phyloP scores from a whole-genome alignment of 495 filamentous ascomycete genomes.

The Penicillium riverlandense region DNA sequence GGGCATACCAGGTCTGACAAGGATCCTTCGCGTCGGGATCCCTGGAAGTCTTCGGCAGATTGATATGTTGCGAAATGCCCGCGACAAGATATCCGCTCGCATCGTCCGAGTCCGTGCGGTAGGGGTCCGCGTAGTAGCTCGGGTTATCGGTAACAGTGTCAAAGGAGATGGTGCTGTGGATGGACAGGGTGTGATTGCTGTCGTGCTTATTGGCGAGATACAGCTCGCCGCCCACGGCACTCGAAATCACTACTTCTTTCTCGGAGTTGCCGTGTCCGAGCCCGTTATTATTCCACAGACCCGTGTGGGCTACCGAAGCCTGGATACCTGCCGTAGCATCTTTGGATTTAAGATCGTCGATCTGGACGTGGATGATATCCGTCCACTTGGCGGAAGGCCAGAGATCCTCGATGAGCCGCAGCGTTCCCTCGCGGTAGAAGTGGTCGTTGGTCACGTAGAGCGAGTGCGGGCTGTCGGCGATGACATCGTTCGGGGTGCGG shows the following conservation, averaged over 20 bases:
- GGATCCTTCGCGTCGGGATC: constrained; percentile 32
- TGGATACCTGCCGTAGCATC: constrained; percentile 27
- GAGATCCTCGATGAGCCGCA: constrained; percentile 36
- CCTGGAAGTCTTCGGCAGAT: constrained; percentile 23
- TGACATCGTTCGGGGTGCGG: constrained; percentile 54
- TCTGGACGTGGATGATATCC: constrained; percentile 27
- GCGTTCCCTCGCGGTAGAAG: constrained; percentile 37
- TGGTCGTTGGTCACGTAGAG: constrained; percentile 60
- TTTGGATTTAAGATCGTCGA: constrained; percentile 7
- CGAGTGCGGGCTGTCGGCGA: constrained; percentile 36
- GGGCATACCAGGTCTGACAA: constrained; percentile 42
- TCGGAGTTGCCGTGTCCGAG: constrained; percentile 43
- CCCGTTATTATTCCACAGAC: constrained; percentile 49
- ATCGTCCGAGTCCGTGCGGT: constrained; percentile 23
- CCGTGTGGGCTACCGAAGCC: constrained; percentile 33
- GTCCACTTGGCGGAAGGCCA: constrained; percentile 32
- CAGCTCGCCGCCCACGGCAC: constrained; percentile 29
- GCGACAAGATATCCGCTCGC: constrained; percentile 51
- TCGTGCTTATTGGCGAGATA: constrained; percentile 15
- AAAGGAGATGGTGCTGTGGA: constrained; percentile 35
- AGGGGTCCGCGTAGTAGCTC: constrained; percentile 45
- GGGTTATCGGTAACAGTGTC: constrained; percentile 50
- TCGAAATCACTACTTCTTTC: constrained; percentile 42
- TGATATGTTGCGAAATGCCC: constrained; percentile 35
- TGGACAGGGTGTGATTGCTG: constrained; percentile 25